Percentiles rank a stretch among this genome's conserved stretches.
Evolutionary conservation across 805 yeast species (phyloP).

Genomic region (Kodamaea leandrae): DNA sequence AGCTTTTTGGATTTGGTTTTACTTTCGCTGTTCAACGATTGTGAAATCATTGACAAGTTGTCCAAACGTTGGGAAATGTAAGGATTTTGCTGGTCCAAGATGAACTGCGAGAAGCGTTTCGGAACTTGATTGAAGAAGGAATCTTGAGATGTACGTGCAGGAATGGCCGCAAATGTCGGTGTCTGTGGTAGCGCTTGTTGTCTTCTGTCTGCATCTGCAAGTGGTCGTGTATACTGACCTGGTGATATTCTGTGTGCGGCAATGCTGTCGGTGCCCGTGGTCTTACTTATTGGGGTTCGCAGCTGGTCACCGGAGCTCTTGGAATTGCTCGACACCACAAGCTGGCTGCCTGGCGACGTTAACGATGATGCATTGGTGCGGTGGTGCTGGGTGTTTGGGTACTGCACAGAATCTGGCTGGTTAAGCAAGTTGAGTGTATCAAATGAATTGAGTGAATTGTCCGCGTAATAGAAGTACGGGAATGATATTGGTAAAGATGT

Average conservation of each 20-base stretch:
- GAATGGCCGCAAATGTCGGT: neutral
- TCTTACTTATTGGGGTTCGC: too few relatives aligned
- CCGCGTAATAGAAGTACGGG: conserved; percentile 24
- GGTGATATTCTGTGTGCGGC: too few relatives aligned
- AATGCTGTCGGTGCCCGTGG: too few relatives aligned
- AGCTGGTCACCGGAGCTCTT: conserved; percentile 1
- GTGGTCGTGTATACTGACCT: too few relatives aligned
- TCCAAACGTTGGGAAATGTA: conserved; percentile 19
- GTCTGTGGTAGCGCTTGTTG: neutral
- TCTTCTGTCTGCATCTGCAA: too few relatives aligned
- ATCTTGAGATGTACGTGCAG: conserved; percentile 6
- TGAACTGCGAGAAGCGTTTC: conserved; percentile 39
- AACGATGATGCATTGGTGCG: conserved; percentile 6
- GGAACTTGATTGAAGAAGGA: conserved; percentile 35
- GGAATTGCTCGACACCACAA: neutral
- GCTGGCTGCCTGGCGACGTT: conserved; percentile 3
- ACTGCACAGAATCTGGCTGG: conserved; percentile 12
- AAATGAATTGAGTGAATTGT: conserved; percentile 20
- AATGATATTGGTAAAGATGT: conserved; percentile 28
- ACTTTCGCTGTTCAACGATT: conserved; percentile 11
- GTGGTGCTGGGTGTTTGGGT: conserved; percentile 27
- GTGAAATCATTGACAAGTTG: conserved; percentile 17
- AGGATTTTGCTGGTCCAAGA: conserved; percentile 33
- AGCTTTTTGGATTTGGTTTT: neutral
- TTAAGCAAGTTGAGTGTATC: conserved; percentile 27